Conservation (phyloP, 2,329 filamentous ascomycete genomes). For the Botryosphaeria dothidea region DNA sequence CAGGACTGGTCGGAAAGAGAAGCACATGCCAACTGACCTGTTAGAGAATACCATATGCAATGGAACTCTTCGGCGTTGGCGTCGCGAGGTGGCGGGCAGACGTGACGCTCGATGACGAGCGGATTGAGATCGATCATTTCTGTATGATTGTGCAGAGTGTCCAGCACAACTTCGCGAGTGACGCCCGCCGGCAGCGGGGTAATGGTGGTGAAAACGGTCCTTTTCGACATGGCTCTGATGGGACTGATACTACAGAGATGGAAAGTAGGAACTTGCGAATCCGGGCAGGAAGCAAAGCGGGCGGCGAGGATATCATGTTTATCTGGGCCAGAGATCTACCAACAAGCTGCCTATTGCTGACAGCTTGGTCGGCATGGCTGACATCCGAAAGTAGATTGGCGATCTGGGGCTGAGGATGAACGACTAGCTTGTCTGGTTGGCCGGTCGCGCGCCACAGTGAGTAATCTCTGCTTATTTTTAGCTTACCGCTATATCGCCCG, state of each 20-base stretch:
- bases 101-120: slow-evolving; percentile 70
- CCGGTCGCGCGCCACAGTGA: background rate
- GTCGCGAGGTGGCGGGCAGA: slow-evolving; percentile 66
- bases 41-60: slow-evolving; percentile 69
- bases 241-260: background rate
- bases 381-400: background rate
- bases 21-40: slow-evolving; percentile 27
- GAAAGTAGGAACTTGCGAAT: no score
- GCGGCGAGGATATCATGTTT: background rate
- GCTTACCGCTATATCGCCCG: background rate
- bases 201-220: slow-evolving; percentile 72
- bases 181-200: slow-evolving; percentile 73
- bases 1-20: slow-evolving; percentile 48
- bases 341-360: background rate
- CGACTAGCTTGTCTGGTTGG: background rate
- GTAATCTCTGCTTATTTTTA: slow-evolving; percentile 13
- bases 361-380: background rate
- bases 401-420: slow-evolving; percentile 2
- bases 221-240: slow-evolving; percentile 62
- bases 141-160: slow-evolving; percentile 74
- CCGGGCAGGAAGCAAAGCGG: background rate
- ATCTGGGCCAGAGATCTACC: background rate
- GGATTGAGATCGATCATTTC: slow-evolving; percentile 90
- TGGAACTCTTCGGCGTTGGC: slow-evolving; percentile 70
- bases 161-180: slow-evolving; percentile 68